Evolutionary conservation across 768 basidiomycete genomes (phyloP).

Genomic region (Kwoniella europaea): DNA sequence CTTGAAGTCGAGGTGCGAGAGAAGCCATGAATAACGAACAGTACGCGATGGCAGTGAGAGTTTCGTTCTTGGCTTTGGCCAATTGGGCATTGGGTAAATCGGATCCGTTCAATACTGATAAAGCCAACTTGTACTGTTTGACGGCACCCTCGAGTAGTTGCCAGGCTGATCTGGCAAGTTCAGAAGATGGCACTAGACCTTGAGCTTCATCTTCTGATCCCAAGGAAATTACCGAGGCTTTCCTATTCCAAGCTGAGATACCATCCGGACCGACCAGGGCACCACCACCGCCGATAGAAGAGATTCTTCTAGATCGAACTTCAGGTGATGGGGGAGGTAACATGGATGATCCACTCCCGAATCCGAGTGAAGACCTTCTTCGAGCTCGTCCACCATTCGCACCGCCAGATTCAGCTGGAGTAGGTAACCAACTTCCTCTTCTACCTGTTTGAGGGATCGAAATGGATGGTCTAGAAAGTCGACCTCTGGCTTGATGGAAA

Average conservation of each 20-base stretch:
- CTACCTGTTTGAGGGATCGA: conserved; percentile 28
- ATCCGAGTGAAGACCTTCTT: conserved; percentile 19
- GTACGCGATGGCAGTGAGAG: conserved; percentile 49
- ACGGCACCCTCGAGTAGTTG: conserved; percentile 49
- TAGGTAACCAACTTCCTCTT: conserved; percentile 47
- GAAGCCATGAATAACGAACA: conserved; percentile 53
- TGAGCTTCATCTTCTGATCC: conserved; percentile 35
- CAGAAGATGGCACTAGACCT: conserved; percentile 40
- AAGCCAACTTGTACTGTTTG: conserved; percentile 56
- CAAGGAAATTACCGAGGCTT: conserved; percentile 52
- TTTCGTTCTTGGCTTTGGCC: conserved; percentile 46
- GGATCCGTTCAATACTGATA: conserved; percentile 46
- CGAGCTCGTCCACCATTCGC: conserved; percentile 5
- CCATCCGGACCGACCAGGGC: conserved; percentile 46
- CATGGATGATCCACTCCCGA: background rate
- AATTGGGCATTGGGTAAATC: conserved; percentile 45
- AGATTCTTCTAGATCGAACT: conserved; percentile 33
- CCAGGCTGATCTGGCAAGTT: conserved; percentile 53
- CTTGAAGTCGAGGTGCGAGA: conserved; percentile 42
- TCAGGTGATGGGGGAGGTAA: conserved; percentile 7
- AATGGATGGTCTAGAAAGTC: conserved; percentile 22
- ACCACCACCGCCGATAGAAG: conserved; percentile 39
- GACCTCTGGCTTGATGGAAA: conserved; percentile 25
- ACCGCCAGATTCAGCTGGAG: background rate
- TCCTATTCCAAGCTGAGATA: conserved; percentile 53